Evolutionary conservation across 2,329 filamentous ascomycete species (phyloP), one percentile per base, ranked within the genome.

Genomic region (Cercospora sp.): DNA sequence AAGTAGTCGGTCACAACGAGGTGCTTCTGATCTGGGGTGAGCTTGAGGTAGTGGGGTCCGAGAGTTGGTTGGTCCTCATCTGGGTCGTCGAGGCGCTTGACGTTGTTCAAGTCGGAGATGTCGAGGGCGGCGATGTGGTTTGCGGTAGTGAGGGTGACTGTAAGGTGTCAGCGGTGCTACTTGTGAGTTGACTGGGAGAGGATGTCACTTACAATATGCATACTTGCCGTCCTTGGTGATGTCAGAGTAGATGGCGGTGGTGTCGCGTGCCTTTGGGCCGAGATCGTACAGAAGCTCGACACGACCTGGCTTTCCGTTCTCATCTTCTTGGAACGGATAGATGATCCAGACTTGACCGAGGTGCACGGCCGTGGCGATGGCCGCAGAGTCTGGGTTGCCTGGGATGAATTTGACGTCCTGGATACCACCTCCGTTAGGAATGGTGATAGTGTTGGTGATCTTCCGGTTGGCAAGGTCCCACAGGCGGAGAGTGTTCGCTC

Each of bases 1-100:
- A 89, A 89, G 80, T 89, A 89, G 63, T 88, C 88, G n/a, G 85
- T 88, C 13, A 89, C 86, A 2, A 89, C 81, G 16, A 89, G 77
- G 75, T 89, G 86, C 81, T 88, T 88, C 81, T 89, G 86, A 71
- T 89, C 87, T 0, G 87, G 87, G 4, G 85, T 85, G 68, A 89
- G 81, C 81, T 89, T 89, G 79, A 89, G 80, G 72, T 89, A 89
- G 80, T 89, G 87, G 0, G 87, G 87, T 0, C 87, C 86, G 63
- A 88, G 82, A 67, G 85, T 87, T 21, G 86, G 86, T 76, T 89
- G 87, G 32, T 81, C 77, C 76, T 86, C 85, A 66, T 88, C 77
- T 0, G 87, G 87, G 72, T 89, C 80, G 70, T 89, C 88, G 24
- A 89, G 85, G 10, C 87, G 85, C 79, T 86, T 88, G 73, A 85